phyloP scores from a whole-genome alignment of 352 stramenopile genomes.

The Paralagenidium karlingii region DNA sequence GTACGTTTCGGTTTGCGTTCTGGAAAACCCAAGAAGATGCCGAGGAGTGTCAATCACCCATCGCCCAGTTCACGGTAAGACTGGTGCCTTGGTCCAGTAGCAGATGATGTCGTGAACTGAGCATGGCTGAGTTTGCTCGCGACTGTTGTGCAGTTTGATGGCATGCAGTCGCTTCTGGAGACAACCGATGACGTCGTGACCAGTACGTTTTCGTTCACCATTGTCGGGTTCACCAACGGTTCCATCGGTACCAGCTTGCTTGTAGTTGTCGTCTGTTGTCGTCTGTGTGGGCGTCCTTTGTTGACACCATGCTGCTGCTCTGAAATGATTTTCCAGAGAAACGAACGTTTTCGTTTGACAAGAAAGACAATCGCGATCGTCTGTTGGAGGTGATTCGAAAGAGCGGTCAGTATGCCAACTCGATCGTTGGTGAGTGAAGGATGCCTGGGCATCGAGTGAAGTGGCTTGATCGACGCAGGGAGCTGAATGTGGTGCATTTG shows the following conservation, averaged over 20 bases:
- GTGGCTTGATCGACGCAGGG: too few species aligned
- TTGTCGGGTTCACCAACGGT: slow-evolving; percentile 31
- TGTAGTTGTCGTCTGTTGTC: not conserved
- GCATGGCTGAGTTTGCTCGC: too few species aligned
- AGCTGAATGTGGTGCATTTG: too few species aligned
- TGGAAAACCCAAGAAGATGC: slow-evolving; percentile 73
- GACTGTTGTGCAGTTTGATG: slow-evolving; percentile 51
- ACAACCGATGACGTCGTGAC: slow-evolving; percentile 53
- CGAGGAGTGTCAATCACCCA: slow-evolving; percentile 29
- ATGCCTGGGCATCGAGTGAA: too few species aligned
- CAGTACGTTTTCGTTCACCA: slow-evolving; percentile 44
- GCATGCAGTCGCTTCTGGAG: slow-evolving; percentile 36
- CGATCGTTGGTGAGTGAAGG: too few species aligned
- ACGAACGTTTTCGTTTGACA: slow-evolving; percentile 49
- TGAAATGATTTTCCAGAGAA: slow-evolving; percentile 24
- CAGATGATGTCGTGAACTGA: slow-evolving; percentile 1
- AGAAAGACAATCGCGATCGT: slow-evolving; percentile 29
- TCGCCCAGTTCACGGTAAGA: slow-evolving; percentile 51
- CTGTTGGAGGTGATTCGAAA: slow-evolving; percentile 27
- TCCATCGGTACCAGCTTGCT: slow-evolving; percentile 6
- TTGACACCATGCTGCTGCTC: not conserved
- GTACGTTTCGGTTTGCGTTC: slow-evolving; percentile 58
- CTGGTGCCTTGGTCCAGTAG: slow-evolving; percentile 1
- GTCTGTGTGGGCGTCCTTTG: too few species aligned
- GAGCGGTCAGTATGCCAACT: too few species aligned